Conservation (phyloP, 352 stramenopile species). For the Pythium phragmitis region DNA sequence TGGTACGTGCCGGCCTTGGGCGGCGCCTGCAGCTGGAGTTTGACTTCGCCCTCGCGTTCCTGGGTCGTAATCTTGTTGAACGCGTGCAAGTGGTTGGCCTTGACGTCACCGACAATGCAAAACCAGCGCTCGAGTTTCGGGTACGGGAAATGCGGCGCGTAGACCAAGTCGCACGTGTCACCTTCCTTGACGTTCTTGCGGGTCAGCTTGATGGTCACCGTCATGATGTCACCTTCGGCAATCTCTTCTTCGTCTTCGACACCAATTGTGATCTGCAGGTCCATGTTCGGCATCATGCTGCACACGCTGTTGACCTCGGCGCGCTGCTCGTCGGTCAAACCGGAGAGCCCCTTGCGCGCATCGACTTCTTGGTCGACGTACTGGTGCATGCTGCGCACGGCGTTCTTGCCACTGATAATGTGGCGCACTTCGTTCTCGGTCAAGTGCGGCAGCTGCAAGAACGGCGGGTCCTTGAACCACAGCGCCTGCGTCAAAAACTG, state of each 20-base stretch:
- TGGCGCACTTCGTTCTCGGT: conserved; percentile 91
- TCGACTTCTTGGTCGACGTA: conserved; percentile 92
- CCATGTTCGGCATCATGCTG: conserved; percentile 94
- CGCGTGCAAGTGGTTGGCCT: conserved; percentile 94
- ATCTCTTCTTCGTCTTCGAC: conserved; percentile 93
- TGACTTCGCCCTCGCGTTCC: conserved; percentile 84
- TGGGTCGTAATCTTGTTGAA: conserved; percentile 96
- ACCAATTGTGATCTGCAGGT: conserved; percentile 90
- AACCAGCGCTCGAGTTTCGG: conserved; percentile 97
- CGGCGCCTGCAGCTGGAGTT: conserved; percentile 97
- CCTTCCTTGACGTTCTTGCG: conserved; percentile 96
- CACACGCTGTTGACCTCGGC: conserved; percentile 93
- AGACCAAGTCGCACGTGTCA: conserved; percentile 94
- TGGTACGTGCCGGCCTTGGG: conserved; percentile 92
- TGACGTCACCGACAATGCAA: conserved; percentile 93
- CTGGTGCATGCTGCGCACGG: conserved; percentile 91
- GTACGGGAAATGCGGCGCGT: conserved; percentile 95
- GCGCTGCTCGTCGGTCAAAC: conserved; percentile 90
- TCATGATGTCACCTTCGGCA: conserved; percentile 99
- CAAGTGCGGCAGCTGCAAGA: conserved; percentile 91
- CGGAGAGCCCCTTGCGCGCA: conserved; percentile 92
- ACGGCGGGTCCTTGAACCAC: conserved; percentile 91
- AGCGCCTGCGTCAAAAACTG: conserved; percentile 97
- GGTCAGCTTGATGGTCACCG: conserved; percentile 95
- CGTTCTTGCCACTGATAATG: conserved; percentile 90